phyloP scores from a whole-genome alignment of 2,329 filamentous ascomycete genomes.

The Aciculosporium take region DNA sequence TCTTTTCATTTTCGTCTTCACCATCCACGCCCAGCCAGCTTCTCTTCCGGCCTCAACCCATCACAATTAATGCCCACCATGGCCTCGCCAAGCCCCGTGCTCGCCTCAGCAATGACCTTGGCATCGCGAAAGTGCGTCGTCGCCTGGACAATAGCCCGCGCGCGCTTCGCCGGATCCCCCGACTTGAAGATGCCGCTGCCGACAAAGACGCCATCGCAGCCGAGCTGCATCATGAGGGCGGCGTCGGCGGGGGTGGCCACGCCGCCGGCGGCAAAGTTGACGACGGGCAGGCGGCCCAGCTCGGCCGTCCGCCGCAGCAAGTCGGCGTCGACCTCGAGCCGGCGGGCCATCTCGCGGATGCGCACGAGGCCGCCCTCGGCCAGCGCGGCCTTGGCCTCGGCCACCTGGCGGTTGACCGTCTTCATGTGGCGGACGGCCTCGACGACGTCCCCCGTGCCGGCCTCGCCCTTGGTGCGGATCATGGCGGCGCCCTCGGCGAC shows the following conservation, averaged over 20 bases:
- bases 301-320: conserved; percentile 78
- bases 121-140: conserved; percentile 82
- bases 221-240: conserved; percentile 94
- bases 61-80: conserved; percentile 93
- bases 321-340: conserved; percentile 63
- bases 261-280: conserved; percentile 96
- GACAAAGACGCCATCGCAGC: conserved; percentile 95
- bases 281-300: conserved; percentile 77
- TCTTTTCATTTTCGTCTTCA: conserved; percentile 27
- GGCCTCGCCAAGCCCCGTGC: conserved; percentile 81
- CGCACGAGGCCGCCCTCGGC: conserved; percentile 34
- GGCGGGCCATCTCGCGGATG: conserved; percentile 60
- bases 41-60: conserved; percentile 63
- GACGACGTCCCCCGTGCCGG: conserved; percentile 90
- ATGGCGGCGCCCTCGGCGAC: conserved; percentile 92
- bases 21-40: conserved; percentile 76
- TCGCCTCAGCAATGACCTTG: conserved; percentile 74
- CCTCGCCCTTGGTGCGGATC: conserved; percentile 98
- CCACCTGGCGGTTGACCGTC: conserved; percentile 72
- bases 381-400: conserved; percentile 63
- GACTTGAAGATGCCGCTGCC: conserved; percentile 96
- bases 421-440: conserved; percentile 96
- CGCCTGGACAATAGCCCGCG: conserved; percentile 87
- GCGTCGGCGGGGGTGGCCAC: conserved; percentile 98
- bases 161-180: conserved; percentile 76